Base-by-base conservation (phyloP, 2,329 filamentous ascomycete species). In the Zymoseptoria crescenta region DNA sequence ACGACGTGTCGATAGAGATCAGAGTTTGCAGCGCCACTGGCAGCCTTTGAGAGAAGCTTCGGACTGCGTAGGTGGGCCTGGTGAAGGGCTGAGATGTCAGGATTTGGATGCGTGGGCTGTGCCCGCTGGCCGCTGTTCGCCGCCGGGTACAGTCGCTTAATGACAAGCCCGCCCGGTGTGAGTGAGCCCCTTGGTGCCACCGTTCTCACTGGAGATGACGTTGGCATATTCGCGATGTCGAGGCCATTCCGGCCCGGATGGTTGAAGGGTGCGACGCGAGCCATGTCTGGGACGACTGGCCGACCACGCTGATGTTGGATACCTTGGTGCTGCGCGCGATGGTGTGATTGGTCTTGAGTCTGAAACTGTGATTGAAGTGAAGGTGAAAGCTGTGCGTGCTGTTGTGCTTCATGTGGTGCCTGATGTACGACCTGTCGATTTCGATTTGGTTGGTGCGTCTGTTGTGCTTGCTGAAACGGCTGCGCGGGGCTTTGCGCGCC, bases 11-110 rank as follows among this genome's bases (percentile, higher is more conserved):
- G 83, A 66, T 87, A 89, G 55, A 82, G 73, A 45, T 45, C 13
- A 45, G 35, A 45, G 10, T 45, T 45, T 13, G 13, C 35, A 45
- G 35, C 35, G 4, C 52, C 62, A 3, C 57, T 55, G 8, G 52
- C 52, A 10, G 48, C 51, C 19, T 52, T 55, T 19, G 59, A 55
- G 1, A 54, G 53, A 28, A 82, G 74, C 0, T 75, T 63, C 3
- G 83, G 83, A 63, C 80, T 83, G 24, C 79, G 78, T 28, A 86
- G 73, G 66, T 83, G 76, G 51, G 80, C 78, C 70, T 86, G 82
- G 65, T 87, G 85, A 7, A 87, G 73, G n/a, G 77, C 79, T 28
- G 75, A 76, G 7, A 74, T 68, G 24, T 72, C 69, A 20, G 81
- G 78, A 59, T 79, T 73, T 3, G 80, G 76, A 24, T 73, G 68